Evolutionary conservation across 345 rosid species (phyloP).

Genomic region (Lenwebbia sp.): DNA sequence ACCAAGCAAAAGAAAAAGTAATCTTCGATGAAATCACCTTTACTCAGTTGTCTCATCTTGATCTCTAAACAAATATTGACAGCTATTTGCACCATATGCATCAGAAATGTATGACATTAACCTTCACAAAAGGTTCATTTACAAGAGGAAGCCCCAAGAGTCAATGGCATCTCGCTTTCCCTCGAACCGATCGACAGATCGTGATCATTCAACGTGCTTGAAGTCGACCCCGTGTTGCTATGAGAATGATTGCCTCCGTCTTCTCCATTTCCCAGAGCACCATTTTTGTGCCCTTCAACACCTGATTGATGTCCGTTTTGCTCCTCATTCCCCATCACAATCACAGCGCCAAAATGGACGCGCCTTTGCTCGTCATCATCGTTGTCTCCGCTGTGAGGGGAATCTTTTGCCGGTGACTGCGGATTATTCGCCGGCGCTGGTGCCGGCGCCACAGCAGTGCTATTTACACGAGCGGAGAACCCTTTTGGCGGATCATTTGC

Average conservation of each 20-base stretch:
- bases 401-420: slow-evolving; percentile 6
- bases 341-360: slow-evolving; percentile 41
- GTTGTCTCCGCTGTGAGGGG: not conserved
- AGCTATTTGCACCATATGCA: not conserved
- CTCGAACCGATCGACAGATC: not conserved
- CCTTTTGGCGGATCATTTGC: not conserved
- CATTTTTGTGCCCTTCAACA: not conserved
- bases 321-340: slow-evolving; percentile 21
- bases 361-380: slow-evolving; percentile 6
- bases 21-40: not conserved
- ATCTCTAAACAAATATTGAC: not conserved
- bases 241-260: not conserved
- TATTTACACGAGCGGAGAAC: not conserved
- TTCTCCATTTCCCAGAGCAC: not conserved
- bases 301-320: not conserved
- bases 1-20: not conserved
- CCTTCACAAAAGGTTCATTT: not conserved
- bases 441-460: not conserved
- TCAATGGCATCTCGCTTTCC: slow-evolving; percentile 20
- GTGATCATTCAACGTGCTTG: not conserved
- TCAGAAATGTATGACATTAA: not conserved
- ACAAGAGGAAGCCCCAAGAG: slow-evolving; percentile 2
- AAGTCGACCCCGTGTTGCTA: not conserved
- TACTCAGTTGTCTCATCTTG: not conserved
- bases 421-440: not conserved